A percentile compares a stretch with the other conserved stretches of the same genome.
These are phyloP conservation scores for Yarrowia sp. DNA, from an alignment of 805 yeast genomes.

Conservation along the genomic window DNA sequence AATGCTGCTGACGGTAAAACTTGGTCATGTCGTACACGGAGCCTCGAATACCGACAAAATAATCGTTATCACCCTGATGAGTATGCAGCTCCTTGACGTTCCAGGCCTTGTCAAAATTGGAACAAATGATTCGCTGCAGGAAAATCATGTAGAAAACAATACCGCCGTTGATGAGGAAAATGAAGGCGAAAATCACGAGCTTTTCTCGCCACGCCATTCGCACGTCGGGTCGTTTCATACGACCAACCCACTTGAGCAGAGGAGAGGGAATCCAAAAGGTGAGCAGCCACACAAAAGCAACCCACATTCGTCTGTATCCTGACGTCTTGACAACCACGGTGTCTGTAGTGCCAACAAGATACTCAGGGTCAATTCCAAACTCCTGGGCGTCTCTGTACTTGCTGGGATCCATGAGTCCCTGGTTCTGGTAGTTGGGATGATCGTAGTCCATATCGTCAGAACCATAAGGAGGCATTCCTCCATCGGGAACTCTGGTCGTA, in stretches of 20 bases:
- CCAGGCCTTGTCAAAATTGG: constrained; percentile 44
- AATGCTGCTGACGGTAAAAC: constrained; percentile 42
- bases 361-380: constrained; percentile 34
- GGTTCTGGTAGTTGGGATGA: constrained; percentile 33
- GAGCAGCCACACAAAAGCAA: constrained; percentile 40
- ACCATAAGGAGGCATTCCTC: background rate
- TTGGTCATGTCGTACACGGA: constrained; percentile 43
- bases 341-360: constrained; percentile 34
- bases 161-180: constrained; percentile 39
- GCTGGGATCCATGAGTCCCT: constrained; percentile 29
- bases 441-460: background rate
- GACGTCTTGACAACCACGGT: constrained; percentile 37
- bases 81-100: constrained; percentile 37
- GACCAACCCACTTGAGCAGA: constrained; percentile 36
- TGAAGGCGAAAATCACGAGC: constrained; percentile 39
- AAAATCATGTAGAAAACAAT: constrained; percentile 45
- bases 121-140: constrained; percentile 41
- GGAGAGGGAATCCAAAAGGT: constrained; percentile 45
- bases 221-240: constrained; percentile 43
- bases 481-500: background rate
- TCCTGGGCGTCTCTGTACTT: constrained; percentile 31
- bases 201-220: constrained; percentile 46
- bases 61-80: constrained; percentile 41
- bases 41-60: constrained; percentile 42
- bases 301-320: constrained; percentile 39